Evolutionary conservation across 352 stramenopile species (phyloP).

Genomic region (Phytophthora tubulina): DNA sequence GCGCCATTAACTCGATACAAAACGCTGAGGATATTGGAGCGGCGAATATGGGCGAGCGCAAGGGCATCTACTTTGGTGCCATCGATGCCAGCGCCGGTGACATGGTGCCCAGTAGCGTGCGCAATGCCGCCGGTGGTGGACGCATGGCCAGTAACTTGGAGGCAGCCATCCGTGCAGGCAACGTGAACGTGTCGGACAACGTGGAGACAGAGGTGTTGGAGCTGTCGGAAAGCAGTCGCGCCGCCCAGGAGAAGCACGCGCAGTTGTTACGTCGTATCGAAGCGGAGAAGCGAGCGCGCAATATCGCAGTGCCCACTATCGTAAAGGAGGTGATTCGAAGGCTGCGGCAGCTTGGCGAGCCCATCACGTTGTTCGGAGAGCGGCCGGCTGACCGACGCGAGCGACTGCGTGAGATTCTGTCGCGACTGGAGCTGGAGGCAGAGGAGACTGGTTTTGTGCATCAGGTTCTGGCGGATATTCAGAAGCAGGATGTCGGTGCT

Average conservation of each 20-base stretch:
- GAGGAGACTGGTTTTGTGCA: constrained; percentile 75
- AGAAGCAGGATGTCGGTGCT: constrained; percentile 43
- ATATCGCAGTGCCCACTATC: constrained; percentile 94
- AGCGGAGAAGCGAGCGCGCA: constrained; percentile 90
- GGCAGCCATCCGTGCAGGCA: constrained; percentile 76
- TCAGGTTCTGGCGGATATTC: constrained; percentile 64
- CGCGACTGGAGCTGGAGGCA: constrained; percentile 74
- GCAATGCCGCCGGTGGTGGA: neutral
- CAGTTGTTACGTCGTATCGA: constrained; percentile 90
- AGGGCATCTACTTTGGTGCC: constrained; percentile 87
- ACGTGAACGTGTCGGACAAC: constrained; percentile 83
- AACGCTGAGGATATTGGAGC: constrained; percentile 6
- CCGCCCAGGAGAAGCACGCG: constrained; percentile 90
- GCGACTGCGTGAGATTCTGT: constrained; percentile 92
- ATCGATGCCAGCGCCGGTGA: constrained; percentile 54
- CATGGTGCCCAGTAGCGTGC: constrained; percentile 59
- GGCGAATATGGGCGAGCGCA: constrained; percentile 66
- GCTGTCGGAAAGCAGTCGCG: constrained; percentile 84
- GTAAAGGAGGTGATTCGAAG: constrained; percentile 91
- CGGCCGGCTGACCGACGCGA: constrained; percentile 94
- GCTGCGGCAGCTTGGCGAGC: constrained; percentile 92
- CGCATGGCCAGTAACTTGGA: constrained; percentile 57
- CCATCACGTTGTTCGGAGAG: constrained; percentile 97
- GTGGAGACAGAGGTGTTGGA: constrained; percentile 86
- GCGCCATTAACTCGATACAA: neutral